Evolutionary conservation across 176 grass and related monocot species (phyloP).

Genomic region (Ensete ventricosum): DNA sequence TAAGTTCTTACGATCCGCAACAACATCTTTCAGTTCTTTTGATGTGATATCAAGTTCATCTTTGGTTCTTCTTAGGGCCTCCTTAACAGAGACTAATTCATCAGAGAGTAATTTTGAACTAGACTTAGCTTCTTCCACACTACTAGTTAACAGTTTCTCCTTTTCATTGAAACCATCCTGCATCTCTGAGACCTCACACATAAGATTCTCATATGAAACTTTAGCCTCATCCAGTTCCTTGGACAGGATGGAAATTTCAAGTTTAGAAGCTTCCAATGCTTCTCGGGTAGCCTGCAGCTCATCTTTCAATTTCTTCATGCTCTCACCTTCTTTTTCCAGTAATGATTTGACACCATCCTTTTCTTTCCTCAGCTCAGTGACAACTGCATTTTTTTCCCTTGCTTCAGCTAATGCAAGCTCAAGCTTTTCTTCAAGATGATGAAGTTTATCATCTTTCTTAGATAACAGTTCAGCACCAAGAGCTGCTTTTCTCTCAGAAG

Average conservation of each 20-base stretch:
- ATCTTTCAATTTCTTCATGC: slow-evolving; percentile 47
- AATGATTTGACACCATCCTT: slow-evolving; percentile 38
- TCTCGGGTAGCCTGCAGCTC: slow-evolving; percentile 52
- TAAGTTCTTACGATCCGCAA: slow-evolving; percentile 52
- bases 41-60: slow-evolving; percentile 53
- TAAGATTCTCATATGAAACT: slow-evolving; percentile 50
- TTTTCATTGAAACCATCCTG: slow-evolving; percentile 49
- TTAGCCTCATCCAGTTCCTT: slow-evolving; percentile 57
- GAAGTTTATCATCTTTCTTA: slow-evolving; percentile 53
- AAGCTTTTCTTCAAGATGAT: slow-evolving; percentile 68
- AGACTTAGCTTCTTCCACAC: slow-evolving; percentile 64
- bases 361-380: slow-evolving; percentile 60
- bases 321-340: slow-evolving; percentile 47
- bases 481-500: slow-evolving; percentile 47
- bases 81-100: slow-evolving; percentile 65
- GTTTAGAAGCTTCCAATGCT: slow-evolving; percentile 39
- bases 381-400: slow-evolving; percentile 41
- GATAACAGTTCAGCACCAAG: slow-evolving; percentile 42
- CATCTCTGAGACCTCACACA: slow-evolving; percentile 54
- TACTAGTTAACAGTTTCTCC: slow-evolving; percentile 40
- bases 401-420: slow-evolving; percentile 48
- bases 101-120: slow-evolving; percentile 52
- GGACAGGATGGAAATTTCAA: slow-evolving; percentile 53
- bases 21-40: slow-evolving; percentile 44
- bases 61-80: slow-evolving; percentile 46